Percentiles rank a stretch among this genome's conserved stretches.
phyloP scores from a whole-genome alignment of 2,329 filamentous ascomycete genomes.

The Sclerotinia nivalis region DNA sequence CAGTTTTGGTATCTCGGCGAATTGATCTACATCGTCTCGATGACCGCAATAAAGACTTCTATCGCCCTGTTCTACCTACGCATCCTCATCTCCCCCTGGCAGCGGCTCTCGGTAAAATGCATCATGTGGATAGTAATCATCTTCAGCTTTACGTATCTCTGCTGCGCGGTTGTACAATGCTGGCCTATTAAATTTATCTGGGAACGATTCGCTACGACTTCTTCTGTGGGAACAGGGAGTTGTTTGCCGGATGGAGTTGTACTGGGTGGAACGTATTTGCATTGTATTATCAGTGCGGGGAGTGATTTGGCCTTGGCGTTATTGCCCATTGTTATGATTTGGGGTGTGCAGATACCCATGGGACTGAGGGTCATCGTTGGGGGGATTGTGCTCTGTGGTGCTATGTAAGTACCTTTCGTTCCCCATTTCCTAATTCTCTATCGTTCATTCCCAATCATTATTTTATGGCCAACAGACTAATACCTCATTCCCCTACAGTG shows the following conservation, averaged over 20 bases:
- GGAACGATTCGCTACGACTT: not conserved
- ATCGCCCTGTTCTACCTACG: constrained; percentile 10
- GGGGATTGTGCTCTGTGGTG: not conserved
- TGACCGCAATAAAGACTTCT: not conserved
- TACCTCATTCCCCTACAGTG: not conserved
- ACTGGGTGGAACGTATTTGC: not conserved
- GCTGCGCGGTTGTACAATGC: not conserved
- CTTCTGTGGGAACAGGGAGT: not conserved
- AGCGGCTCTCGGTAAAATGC: not conserved
- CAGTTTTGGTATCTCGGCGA: not conserved
- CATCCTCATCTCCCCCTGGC: not conserved
- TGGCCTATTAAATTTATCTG: not conserved
- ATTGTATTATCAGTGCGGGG: not conserved
- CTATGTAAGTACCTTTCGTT: not conserved
- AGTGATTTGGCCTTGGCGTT: not conserved
- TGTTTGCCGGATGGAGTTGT: not conserved
- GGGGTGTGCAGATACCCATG: not conserved
- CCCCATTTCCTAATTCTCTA: too few relatives aligned
- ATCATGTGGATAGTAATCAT: not conserved
- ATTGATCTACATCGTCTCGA: not conserved
- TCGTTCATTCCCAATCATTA: too few relatives aligned
- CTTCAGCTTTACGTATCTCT: constrained; percentile 3
- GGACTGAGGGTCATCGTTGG: not conserved
- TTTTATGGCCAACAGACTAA: not conserved
- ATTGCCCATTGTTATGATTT: constrained; percentile 2